Evolutionary conservation across 129 eudicot species (phyloP), one percentile per base, ranked within the genome.

Genomic region (Rutidosis leptorrhynchoides): DNA sequence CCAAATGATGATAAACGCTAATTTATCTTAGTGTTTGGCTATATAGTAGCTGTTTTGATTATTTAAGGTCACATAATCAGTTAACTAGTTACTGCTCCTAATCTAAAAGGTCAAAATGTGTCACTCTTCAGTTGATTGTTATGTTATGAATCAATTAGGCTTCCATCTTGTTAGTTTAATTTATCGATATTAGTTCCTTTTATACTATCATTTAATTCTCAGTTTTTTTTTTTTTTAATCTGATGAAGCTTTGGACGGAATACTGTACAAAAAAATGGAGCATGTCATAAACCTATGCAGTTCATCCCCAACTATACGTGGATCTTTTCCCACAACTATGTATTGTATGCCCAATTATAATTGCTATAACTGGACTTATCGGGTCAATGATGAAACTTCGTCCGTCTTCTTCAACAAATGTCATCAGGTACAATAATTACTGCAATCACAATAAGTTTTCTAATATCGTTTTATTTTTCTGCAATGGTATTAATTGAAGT

Each of bases 331-430:
- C 20, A 58, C 62, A 58, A 64, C 62, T 30, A 57, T 9, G 26
- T 73, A 23, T 35, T 42, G 12, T 60, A 48, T 29, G 14, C 61
- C 48, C 10, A 71, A 16, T 68, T 61, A 29, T 29, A 51, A 42
- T 48, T 32, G 33, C 17, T 60, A 24, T 60, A 71, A 28, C 19
- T 15, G 37, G 68, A 46, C 48, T 48, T 46, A 21, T 15, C 68
- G n/a, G 24, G 15, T 24, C 20, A 57, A 45, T 45, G 73, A 74
- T 59, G 25, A 16, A 58, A 46, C 46, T 29, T 58, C 73, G 45
- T 74, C 51, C 61, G n/a, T 66, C 61, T 75, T 75, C 58, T 75
- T 68, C 37, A n/a, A 60, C 48, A 75, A 48, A 60, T 59, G 69
- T 40, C 37, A 24, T 30, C 61, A 71, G 76, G 76, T 71, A 71